Conservation (phyloP, 371 early-diverging fungal genomes). For the Haplosporangium sp. region DNA sequence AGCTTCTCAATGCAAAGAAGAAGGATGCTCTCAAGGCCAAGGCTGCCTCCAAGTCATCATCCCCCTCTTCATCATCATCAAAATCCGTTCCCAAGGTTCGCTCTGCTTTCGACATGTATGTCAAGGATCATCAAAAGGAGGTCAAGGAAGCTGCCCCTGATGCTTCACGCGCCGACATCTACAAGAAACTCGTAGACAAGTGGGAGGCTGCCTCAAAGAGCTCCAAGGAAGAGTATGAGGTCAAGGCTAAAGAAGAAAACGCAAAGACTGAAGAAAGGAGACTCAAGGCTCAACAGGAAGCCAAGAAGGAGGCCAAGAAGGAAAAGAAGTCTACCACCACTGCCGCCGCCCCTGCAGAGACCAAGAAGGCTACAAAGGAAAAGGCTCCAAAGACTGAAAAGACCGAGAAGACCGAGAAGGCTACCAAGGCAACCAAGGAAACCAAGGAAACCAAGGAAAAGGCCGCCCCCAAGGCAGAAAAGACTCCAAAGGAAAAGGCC, state of each 20-base stretch:
- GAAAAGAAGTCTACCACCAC: conserved; percentile 25
- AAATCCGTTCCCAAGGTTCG: conserved; percentile 27
- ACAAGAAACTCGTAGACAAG: conserved; percentile 46
- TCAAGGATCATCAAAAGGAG: conserved; percentile 44
- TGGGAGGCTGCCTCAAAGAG: conserved; percentile 35
- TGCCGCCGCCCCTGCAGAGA: conserved; percentile 7
- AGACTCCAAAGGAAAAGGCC: conserved; percentile 16
- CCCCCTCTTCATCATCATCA: conserved; percentile 14
- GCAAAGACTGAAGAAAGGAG: conserved; percentile 37
- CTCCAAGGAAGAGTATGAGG: conserved; percentile 29
- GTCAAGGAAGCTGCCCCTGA: conserved; percentile 41
- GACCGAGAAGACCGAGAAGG: conserved; percentile 29
- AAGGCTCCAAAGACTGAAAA: conserved; percentile 28
- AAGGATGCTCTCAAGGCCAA: conserved; percentile 44
- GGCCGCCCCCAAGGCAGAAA: conserved; percentile 25
- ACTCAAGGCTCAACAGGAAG: conserved; percentile 12
- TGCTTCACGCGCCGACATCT: conserved; percentile 43
- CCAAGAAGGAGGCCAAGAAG: conserved; percentile 34
- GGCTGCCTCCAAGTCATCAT: conserved; percentile 19
- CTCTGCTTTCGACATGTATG: conserved; percentile 50
- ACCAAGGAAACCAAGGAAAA: conserved; percentile 22
- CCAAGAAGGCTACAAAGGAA: conserved; percentile 16
- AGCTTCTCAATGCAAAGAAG: conserved; percentile 27
- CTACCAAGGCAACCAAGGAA: conserved; percentile 28
- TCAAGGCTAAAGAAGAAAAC: conserved; percentile 39